A percentile compares a stretch with the other conserved stretches of the same genome.
phyloP scores from a whole-genome alignment of 2,329 filamentous ascomycete species.

The Stylonectria norvegica region DNA sequence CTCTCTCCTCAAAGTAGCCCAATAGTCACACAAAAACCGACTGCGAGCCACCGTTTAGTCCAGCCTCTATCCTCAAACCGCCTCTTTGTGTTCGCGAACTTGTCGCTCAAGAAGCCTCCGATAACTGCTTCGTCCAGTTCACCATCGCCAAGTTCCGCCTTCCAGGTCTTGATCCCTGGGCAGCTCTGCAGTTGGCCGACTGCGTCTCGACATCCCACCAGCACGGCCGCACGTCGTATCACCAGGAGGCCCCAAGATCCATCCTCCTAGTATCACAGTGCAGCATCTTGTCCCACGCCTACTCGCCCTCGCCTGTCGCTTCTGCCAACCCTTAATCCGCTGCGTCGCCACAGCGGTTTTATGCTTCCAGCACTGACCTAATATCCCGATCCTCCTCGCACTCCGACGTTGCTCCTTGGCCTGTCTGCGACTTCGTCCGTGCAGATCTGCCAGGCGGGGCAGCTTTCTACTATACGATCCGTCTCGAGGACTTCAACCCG shows the following conservation, averaged over 20 bases:
- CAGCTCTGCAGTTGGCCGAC: slow-evolving; percentile 46
- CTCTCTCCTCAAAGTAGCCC: slow-evolving; percentile 37
- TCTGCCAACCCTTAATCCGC: slow-evolving; percentile 15
- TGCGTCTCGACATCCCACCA: slow-evolving; percentile 43
- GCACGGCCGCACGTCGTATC: slow-evolving; percentile 49
- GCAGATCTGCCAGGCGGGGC: slow-evolving; percentile 23
- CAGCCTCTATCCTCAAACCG: slow-evolving; percentile 31
- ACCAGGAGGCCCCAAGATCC: slow-evolving; percentile 44
- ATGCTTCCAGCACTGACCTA: slow-evolving; percentile 11
- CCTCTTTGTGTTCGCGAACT: slow-evolving; percentile 30
- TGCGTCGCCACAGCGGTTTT: slow-evolving; percentile 10
- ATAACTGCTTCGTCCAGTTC: slow-evolving; percentile 20
- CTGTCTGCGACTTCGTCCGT: slow-evolving; percentile 17
- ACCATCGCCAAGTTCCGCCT: slow-evolving; percentile 27
- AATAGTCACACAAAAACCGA: slow-evolving; percentile 52
- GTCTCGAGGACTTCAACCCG: slow-evolving; percentile 12
- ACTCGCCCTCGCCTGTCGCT: slow-evolving; percentile 32
- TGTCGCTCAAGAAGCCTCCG: slow-evolving; percentile 25
- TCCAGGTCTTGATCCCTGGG: slow-evolving; percentile 30
- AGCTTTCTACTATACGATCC: slow-evolving; percentile 14
- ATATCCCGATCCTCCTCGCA: slow-evolving; percentile 8
- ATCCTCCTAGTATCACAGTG: slow-evolving; percentile 49
- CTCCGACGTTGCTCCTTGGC: slow-evolving; percentile 6
- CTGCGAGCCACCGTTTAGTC: slow-evolving; percentile 40
- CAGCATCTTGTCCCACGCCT: slow-evolving; percentile 50